A percentile compares a stretch with the other conserved stretches of the same genome.
These are phyloP conservation scores for Ustilago nuda DNA, from an alignment of 1,284 basidiomycete genomes.

Conservation along the genomic window DNA sequence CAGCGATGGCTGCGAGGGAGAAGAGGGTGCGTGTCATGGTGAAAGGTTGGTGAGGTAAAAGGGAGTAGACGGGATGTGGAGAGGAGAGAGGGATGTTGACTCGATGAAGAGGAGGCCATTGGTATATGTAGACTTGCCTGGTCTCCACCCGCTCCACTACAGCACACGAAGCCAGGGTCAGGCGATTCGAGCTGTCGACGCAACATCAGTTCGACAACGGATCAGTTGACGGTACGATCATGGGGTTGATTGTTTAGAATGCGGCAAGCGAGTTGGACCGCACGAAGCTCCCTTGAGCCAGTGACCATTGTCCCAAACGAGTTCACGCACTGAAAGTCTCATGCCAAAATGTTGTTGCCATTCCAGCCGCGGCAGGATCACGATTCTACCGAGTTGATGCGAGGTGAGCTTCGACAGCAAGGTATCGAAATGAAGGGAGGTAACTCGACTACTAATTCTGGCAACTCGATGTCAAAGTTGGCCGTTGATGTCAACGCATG, in stretches of 20 bases:
- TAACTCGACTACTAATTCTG: constrained; percentile 21
- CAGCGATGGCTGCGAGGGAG: constrained; percentile 12
- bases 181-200: not conserved
- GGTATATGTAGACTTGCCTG: not conserved
- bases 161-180: not conserved
- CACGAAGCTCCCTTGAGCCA: not conserved
- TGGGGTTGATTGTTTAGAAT: not conserved
- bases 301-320: not conserved
- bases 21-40: constrained; percentile 28
- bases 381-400: not conserved
- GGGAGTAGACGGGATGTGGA: not conserved
- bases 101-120: not conserved
- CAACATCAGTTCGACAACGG: not conserved
- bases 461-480: constrained; percentile 3
- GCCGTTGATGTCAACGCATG: not conserved
- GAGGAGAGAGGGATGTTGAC: not conserved
- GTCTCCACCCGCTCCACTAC: not conserved
- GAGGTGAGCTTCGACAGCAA: not conserved
- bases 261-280: not conserved
- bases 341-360: not conserved
- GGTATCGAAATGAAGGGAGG: constrained; percentile 16
- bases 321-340: not conserved
- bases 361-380: not conserved
- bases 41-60: not conserved
- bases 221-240: too few species aligned